Conservation (phyloP, 148 eudicot species). For the Arctostaphylos glauca region DNA sequence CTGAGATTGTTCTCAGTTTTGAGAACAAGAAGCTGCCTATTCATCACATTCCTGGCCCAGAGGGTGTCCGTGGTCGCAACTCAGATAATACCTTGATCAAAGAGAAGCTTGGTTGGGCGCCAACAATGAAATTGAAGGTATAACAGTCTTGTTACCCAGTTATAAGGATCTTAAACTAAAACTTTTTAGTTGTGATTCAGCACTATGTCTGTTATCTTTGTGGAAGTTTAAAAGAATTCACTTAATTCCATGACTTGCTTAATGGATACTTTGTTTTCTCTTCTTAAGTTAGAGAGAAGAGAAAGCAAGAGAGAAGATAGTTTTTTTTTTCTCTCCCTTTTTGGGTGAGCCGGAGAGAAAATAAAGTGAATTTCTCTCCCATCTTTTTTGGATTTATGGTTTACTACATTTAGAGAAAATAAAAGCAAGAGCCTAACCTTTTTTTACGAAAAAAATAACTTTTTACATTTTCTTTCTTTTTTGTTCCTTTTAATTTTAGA, state of each 20-base stretch:
- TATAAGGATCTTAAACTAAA: background rate
- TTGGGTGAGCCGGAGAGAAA: background rate
- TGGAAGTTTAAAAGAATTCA: background rate
- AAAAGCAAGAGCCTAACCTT: background rate
- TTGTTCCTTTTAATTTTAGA: background rate
- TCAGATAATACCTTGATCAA: conserved; percentile 91
- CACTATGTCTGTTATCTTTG: background rate
- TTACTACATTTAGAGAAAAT: background rate
- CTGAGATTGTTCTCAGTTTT: conserved; percentile 86
- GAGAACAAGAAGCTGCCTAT: conserved; percentile 77
- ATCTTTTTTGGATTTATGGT: background rate
- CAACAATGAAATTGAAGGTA: conserved; percentile 91
- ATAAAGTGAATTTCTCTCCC: background rate
- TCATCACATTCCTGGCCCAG: conserved; percentile 96
- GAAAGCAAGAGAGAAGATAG: background rate
- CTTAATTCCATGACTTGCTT: background rate
- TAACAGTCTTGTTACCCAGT: background rate
- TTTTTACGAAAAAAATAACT: too few species aligned
- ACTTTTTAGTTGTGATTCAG: background rate
- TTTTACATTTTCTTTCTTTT: background rate
- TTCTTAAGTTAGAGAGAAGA: background rate
- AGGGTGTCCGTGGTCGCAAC: conserved; percentile 97
- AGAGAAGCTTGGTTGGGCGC: conserved; percentile 98
- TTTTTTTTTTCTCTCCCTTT: background rate
- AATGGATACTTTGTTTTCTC: background rate